These are phyloP conservation scores for Sphaerulina populicola DNA, from an alignment of 2,329 filamentous ascomycete species.

Conservation along the genomic window DNA sequence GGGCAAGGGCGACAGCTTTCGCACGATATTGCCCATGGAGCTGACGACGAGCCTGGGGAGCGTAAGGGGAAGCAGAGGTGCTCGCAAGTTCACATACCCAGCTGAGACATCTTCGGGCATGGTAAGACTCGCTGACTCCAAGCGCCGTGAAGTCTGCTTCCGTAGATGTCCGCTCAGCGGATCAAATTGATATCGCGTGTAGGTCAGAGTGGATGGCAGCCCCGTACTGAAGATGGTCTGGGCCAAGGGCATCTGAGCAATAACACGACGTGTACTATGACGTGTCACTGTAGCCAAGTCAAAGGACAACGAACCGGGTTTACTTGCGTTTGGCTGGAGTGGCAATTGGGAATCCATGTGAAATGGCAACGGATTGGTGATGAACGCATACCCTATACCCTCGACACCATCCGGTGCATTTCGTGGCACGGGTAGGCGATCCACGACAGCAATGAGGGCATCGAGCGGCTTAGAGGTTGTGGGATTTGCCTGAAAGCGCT, in stretches of 20 bases:
- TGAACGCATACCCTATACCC: slow-evolving; percentile 28
- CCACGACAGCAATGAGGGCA: slow-evolving; percentile 28
- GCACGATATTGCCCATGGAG: slow-evolving; percentile 71
- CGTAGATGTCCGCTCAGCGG: slow-evolving; percentile 8
- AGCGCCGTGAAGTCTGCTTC: slow-evolving; percentile 9
- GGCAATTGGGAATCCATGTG: slow-evolving; percentile 8
- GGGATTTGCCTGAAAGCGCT: slow-evolving; percentile 11
- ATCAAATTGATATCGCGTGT: slow-evolving; percentile 22
- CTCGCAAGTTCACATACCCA: slow-evolving; percentile 1
- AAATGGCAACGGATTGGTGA: slow-evolving; percentile 11
- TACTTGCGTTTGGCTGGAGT: slow-evolving; percentile 20
- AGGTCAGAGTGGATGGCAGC: slow-evolving; percentile 49
- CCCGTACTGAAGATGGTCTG: slow-evolving; percentile 72
- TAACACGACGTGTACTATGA: neutral
- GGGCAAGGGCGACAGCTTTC: slow-evolving; percentile 35
- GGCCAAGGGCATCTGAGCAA: slow-evolving; percentile 53
- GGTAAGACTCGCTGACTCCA: slow-evolving; percentile 21
- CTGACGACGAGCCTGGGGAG: slow-evolving; percentile 56
- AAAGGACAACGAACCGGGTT: slow-evolving; percentile 27
- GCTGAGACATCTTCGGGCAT: slow-evolving; percentile 9
- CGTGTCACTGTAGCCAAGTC: slow-evolving; percentile 1
- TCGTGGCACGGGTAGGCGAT: slow-evolving; percentile 21
- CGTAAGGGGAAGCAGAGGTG: slow-evolving; percentile 46
- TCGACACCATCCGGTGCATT: slow-evolving; percentile 18
- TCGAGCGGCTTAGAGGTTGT: slow-evolving; percentile 16